Evolutionary conservation across 129 eudicot genomes (phyloP).

Genomic region (Tagetes erecta): DNA sequence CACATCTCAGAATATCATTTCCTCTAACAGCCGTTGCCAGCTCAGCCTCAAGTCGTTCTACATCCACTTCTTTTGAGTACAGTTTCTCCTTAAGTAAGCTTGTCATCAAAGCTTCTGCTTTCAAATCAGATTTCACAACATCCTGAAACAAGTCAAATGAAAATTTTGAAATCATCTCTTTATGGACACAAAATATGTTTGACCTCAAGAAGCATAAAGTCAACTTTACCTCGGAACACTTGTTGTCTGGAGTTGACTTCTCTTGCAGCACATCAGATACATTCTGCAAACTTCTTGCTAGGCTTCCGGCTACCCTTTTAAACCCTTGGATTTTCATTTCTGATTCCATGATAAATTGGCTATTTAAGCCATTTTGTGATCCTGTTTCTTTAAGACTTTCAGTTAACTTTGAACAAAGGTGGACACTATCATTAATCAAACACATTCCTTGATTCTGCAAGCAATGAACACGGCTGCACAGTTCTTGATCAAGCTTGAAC

Average conservation of each 20-base stretch:
- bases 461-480: slow-evolving; percentile 54
- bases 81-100: slow-evolving; percentile 73
- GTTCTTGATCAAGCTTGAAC: slow-evolving; percentile 74
- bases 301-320: slow-evolving; percentile 60
- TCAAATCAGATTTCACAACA: slow-evolving; percentile 54
- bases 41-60: slow-evolving; percentile 89
- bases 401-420: slow-evolving; percentile 58
- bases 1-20: slow-evolving; percentile 70
- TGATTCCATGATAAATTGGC: slow-evolving; percentile 70
- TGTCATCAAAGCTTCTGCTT: slow-evolving; percentile 78
- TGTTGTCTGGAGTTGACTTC: slow-evolving; percentile 38
- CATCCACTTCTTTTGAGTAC: slow-evolving; percentile 63
- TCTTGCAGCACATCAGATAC: slow-evolving; percentile 55
- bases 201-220: slow-evolving; percentile 23
- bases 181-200: neutral
- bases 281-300: slow-evolving; percentile 54
- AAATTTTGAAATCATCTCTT: slow-evolving; percentile 6
- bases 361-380: slow-evolving; percentile 42
- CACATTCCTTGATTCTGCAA: slow-evolving; percentile 72
- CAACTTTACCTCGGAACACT: slow-evolving; percentile 52
- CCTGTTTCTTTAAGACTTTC: slow-evolving; percentile 51
- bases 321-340: slow-evolving; percentile 85
- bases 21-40: slow-evolving; percentile 87
- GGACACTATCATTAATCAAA: slow-evolving; percentile 55
- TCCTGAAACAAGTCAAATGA: slow-evolving; percentile 47